These are phyloP conservation scores for Acacia pycnantha DNA, from an alignment of 331 rosid genomes.

Conservation along the genomic window DNA sequence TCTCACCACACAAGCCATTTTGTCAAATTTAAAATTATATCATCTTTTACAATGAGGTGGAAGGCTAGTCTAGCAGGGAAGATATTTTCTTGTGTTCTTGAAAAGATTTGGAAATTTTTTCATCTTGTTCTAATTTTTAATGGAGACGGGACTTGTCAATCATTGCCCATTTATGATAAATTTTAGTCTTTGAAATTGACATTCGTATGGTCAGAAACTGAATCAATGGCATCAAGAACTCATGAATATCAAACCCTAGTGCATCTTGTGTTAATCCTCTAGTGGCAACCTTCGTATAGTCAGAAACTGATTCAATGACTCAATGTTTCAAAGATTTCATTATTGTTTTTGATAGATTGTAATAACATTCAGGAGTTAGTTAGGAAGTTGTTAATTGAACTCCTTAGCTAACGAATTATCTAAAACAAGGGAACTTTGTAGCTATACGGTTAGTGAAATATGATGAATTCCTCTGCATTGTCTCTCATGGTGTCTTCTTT, in stretches of 20 bases:
- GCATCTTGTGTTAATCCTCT: neutral
- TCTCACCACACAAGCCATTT: neutral
- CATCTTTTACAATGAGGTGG: neutral
- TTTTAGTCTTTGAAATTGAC: conserved; percentile 1
- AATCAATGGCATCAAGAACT: neutral
- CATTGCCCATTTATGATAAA: neutral
- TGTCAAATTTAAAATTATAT: conserved; percentile 6
- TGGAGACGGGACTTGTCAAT: neutral
- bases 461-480: neutral
- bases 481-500: conserved; percentile 1
- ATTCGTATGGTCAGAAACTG: neutral
- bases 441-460: neutral
- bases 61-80: neutral
- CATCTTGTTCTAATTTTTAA: neutral
- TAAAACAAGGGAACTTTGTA: neutral
- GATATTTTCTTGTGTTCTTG: neutral
- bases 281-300: neutral
- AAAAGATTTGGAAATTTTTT: neutral
- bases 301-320: neutral
- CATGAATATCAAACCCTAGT: neutral
- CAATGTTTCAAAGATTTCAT: neutral
- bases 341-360: neutral
- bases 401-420: neutral
- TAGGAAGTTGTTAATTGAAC: neutral
- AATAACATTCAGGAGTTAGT: neutral